Base-by-base conservation (phyloP, 1,284 basidiomycete species). In the Stereum hirsutum region DNA sequence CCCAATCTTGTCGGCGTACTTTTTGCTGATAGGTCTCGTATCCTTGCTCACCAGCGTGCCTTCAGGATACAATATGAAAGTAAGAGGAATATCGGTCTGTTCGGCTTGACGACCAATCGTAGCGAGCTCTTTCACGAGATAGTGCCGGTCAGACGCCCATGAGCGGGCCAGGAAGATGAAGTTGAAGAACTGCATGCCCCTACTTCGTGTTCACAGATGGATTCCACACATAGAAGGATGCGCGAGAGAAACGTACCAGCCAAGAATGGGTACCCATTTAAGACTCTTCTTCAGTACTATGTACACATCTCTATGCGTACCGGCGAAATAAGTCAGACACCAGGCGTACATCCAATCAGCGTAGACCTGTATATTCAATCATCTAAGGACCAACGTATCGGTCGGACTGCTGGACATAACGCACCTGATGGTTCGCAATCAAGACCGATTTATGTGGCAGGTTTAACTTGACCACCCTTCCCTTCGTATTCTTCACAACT, bases 281-380 rank as follows among this genome's bases (percentile, higher is more conserved):
- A 97, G 69, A 51, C 81, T 87, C 54, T 84, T 84, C 70, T 97
- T 97, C 47, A 97, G 69, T 14, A 94, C 82, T 54, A 97, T 97
- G 55, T 81, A 84, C 23, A 97, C 72, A 45, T 89, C 77, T 46
- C 70, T 69, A 58, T 87, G 79, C 8, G 77, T 73, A 26, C 78
- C 74, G 50, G 81, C 73, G 56, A 87, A 89, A 56, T 90, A 91
- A 2, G 79, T 75, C 38, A 94, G 62, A 53, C 81, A 83, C 93
- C 93, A 96, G 27, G 87, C 75, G 55, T 93, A 95, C 78, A 87
- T 89, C 87, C 87, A 89, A 65, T 96, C 93, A 4, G 81, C 75
- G 58, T 96, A 94, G 20, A 89, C 74, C 86, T 95, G 53, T 33
- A 12, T 28, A 24, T 15, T 30, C 21, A 10, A 35, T 10, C 15